A percentile compares a stretch with the other conserved stretches of the same genome.
Conservation (phyloP, 2,329 filamentous ascomycete species). For the Diaporthe humulicola region DNA sequence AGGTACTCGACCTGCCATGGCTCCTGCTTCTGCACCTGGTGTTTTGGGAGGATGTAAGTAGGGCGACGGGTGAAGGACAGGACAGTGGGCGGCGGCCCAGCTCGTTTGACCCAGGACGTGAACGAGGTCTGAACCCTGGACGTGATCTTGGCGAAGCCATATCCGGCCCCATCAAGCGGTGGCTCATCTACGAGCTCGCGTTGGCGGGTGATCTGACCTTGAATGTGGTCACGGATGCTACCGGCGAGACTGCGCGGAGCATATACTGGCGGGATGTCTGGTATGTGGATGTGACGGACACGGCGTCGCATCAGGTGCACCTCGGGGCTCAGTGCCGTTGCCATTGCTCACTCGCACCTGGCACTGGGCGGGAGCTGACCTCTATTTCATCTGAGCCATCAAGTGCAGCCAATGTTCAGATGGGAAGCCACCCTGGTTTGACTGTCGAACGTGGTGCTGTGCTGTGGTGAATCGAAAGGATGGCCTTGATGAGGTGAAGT, state of each 20-base stretch:
- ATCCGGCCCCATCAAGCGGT: fast-evolving
- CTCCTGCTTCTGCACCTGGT: background rate
- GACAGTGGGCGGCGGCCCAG: constrained; percentile 36
- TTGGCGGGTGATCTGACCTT: constrained; percentile 27
- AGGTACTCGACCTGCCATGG: constrained; percentile 34
- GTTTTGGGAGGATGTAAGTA: constrained; percentile 36
- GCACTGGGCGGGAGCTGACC: background rate
- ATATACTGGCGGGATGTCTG: constrained; percentile 36
- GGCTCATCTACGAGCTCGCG: background rate
- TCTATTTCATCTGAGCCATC: background rate
- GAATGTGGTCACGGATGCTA: constrained; percentile 25
- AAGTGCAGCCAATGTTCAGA: too few relatives aligned
- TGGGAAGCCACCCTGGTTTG: too few relatives aligned
- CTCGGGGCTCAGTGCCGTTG: constrained; percentile 28
- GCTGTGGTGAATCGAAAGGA: background rate
- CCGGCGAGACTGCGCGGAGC: constrained; percentile 16
- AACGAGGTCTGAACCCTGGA: background rate
- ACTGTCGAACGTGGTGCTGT: too few relatives aligned
- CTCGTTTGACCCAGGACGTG: constrained; percentile 25
- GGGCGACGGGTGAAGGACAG: constrained; percentile 38
- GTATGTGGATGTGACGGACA: constrained; percentile 38
- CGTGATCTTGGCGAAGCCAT: background rate
- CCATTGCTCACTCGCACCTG: constrained; percentile 21
- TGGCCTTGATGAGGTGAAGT: too few relatives aligned
- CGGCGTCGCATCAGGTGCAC: constrained; percentile 28